Evolutionary conservation across 2,329 filamentous ascomycete genomes (phyloP).

Genomic region (Pyricularia grisea): DNA sequence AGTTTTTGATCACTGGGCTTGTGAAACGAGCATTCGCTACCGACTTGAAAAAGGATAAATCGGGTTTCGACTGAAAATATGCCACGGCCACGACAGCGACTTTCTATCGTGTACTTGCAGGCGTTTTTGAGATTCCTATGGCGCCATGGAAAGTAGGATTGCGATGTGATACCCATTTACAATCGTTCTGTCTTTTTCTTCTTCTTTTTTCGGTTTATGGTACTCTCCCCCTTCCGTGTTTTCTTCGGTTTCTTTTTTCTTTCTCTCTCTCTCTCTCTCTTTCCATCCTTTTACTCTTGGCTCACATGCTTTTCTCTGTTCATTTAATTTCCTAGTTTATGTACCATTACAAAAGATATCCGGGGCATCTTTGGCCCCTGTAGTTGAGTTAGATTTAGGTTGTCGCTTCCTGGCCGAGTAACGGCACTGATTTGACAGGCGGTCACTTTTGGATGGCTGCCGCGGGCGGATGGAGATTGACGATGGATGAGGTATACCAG

Average conservation of each 20-base stretch:
- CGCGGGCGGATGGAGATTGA: neutral
- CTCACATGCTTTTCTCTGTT: neutral
- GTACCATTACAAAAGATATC: neutral
- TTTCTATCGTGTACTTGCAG: neutral
- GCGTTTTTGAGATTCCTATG: neutral
- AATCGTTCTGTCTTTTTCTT: constrained; percentile 5
- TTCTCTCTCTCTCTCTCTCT: no score
- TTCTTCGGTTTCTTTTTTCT: neutral
- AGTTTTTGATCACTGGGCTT: neutral
- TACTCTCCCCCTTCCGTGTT: neutral
- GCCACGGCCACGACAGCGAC: neutral
- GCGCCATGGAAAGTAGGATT: neutral
- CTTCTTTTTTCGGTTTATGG: constrained; percentile 4
- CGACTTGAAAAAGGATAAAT: neutral
- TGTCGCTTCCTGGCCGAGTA: neutral
- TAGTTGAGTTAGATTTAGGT: neutral
- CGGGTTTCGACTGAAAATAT: neutral
- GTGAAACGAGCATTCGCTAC: neutral
- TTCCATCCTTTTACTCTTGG: neutral
- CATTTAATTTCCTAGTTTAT: neutral
- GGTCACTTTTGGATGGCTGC: neutral
- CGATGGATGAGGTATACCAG: neutral
- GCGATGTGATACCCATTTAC: neutral
- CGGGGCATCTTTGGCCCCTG: neutral
- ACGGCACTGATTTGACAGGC: neutral